phyloP scores from a whole-genome alignment of 106 monocot genomes.

The Platanthera zijinensis region DNA sequence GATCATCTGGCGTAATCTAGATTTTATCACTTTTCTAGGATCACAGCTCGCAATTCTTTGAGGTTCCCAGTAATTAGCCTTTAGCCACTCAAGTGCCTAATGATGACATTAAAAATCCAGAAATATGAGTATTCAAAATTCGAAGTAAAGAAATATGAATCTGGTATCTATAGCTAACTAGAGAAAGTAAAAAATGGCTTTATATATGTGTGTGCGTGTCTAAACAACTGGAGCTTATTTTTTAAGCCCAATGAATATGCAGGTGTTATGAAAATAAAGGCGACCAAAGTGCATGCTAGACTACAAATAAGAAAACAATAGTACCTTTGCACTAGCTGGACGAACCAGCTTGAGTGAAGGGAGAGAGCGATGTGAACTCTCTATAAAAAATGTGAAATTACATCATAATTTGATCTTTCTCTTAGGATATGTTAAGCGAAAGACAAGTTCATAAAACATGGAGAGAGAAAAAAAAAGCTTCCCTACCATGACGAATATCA shows the following conservation, averaged over 20 bases:
- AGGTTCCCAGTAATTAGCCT: conserved; percentile 32
- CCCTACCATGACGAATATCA: conserved; percentile 92
- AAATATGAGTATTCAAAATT: neutral
- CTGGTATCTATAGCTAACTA: too few relatives aligned
- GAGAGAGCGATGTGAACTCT: conserved; percentile 77
- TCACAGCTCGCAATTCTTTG: conserved; percentile 17
- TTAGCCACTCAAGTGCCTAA: conserved; percentile 90
- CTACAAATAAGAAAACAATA: neutral
- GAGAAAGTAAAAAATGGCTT: too few relatives aligned
- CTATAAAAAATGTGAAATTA: conserved; percentile 24
- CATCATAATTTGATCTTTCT: neutral
- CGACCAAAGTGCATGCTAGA: neutral
- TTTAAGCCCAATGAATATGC: neutral
- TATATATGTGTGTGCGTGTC: neutral
- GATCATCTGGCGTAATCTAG: conserved; percentile 9
- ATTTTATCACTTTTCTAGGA: conserved; percentile 20
- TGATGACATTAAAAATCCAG: conserved; percentile 8
- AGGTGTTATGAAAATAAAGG: neutral
- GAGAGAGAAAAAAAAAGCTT: neutral
- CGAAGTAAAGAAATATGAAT: neutral
- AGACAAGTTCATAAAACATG: neutral
- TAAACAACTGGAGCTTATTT: neutral
- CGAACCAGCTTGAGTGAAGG: conserved; percentile 79
- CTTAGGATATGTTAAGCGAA: neutral
- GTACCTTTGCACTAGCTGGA: conserved; percentile 57